Evolutionary conservation across 768 basidiomycete species (phyloP).

Genomic region (Favolaschia claudopus): DNA sequence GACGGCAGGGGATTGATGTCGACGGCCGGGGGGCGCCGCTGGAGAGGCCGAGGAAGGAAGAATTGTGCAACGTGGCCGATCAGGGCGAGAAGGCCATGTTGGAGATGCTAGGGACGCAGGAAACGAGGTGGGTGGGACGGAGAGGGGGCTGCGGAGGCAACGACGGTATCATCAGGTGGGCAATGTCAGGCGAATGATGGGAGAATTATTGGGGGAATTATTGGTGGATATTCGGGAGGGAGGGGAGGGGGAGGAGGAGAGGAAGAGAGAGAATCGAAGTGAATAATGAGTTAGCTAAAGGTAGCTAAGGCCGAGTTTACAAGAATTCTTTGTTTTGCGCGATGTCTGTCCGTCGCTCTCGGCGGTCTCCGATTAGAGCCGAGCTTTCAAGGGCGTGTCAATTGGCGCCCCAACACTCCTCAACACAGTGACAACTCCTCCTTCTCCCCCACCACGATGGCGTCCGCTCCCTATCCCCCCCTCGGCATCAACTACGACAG

Average conservation of each 20-base stretch:
- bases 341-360: too few species aligned
- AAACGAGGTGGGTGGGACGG: too few species aligned
- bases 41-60: conserved; percentile 17
- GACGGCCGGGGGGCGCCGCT: conserved; percentile 9
- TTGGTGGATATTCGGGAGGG: conserved; percentile 48
- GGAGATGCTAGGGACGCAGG: too few species aligned
- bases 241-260: conserved; percentile 51
- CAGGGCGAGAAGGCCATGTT: too few species aligned
- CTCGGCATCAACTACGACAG: conserved; percentile 66
- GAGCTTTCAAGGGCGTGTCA: too few species aligned
- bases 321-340: too few species aligned
- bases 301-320: too few species aligned
- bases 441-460: conserved; percentile 32
- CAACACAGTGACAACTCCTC: conserved; percentile 1
- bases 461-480: conserved; percentile 42
- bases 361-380: too few species aligned
- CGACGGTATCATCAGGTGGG: too few species aligned
- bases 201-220: conserved; percentile 8
- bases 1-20: conserved; percentile 21
- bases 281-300: conserved; percentile 9
- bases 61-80: neutral
- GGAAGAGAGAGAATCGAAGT: conserved; percentile 4
- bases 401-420: neutral
- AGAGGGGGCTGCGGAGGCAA: too few species aligned
- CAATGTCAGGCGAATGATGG: too few species aligned